Conservation (phyloP, 345 rosid species). For the Xanthoceras sorbifolium region DNA sequence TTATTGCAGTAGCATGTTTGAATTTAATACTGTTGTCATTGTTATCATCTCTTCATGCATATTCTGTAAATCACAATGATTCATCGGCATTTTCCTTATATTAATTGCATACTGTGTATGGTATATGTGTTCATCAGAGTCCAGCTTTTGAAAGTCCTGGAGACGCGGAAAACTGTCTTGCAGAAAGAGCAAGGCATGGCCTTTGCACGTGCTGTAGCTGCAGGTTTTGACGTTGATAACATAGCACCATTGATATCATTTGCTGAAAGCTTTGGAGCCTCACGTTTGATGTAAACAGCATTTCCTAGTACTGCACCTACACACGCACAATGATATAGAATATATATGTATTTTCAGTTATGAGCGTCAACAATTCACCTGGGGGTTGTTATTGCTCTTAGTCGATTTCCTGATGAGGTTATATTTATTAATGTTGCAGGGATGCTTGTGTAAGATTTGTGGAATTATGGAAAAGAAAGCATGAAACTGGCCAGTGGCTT, state of each 20-base stretch:
- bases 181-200: conserved; percentile 99
- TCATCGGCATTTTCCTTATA: background rate
- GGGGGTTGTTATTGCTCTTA: conserved; percentile 6
- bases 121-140: conserved; percentile 43
- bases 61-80: background rate
- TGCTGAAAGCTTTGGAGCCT: conserved; percentile 85
- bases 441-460: conserved; percentile 79
- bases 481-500: conserved; percentile 91
- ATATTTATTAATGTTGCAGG: conserved; percentile 47
- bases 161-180: conserved; percentile 71
- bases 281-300: conserved; percentile 67
- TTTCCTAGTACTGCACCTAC: conserved; percentile 4
- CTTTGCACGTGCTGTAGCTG: conserved; percentile 98
- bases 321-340: background rate
- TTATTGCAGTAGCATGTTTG: background rate
- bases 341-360: background rate
- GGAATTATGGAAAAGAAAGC: conserved; percentile 93
- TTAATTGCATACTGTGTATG: conserved; percentile 13
- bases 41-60: background rate
- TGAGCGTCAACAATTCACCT: conserved; percentile 2
- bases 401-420: conserved; percentile 19
- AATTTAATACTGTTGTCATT: background rate
- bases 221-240: conserved; percentile 86
- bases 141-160: conserved; percentile 88
- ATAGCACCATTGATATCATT: conserved; percentile 76